These are phyloP conservation scores for Platanthera zijinensis DNA, from an alignment of 106 monocot genomes.

Conservation along the genomic window DNA sequence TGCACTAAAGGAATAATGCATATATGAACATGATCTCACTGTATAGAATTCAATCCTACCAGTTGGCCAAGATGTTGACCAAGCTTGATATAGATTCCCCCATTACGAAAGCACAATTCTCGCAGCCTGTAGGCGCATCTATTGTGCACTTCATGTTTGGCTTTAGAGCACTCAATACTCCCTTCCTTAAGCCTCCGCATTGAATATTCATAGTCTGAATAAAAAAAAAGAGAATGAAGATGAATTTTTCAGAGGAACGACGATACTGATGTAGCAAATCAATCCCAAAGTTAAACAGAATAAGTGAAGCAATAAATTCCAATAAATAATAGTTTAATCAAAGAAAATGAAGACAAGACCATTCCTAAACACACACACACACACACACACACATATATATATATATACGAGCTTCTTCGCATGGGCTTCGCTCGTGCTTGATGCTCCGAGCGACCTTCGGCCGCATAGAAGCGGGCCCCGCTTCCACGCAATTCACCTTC, in stretches of 20 bases:
- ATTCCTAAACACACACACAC: background rate
- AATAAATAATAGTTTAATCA: background rate
- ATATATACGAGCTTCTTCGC: no score
- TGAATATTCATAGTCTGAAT: conserved; percentile 71
- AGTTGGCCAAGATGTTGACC: conserved; percentile 89
- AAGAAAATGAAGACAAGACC: background rate
- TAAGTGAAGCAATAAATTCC: background rate
- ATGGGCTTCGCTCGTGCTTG: no score
- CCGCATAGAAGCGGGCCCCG: no score
- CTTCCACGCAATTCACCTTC: no score
- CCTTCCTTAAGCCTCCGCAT: conserved; percentile 57
- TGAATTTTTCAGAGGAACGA: background rate
- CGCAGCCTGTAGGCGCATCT: conserved; percentile 59
- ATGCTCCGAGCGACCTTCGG: no score
- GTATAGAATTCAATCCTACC: conserved; percentile 21
- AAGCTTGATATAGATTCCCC: conserved; percentile 94
- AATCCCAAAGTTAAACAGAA: background rate
- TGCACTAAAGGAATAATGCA: background rate
- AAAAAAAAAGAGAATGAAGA: background rate
- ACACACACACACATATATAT: no score
- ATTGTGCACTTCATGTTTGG: conserved; percentile 62
- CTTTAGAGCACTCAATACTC: conserved; percentile 44
- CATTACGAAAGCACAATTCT: conserved; percentile 88
- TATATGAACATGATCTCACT: background rate
- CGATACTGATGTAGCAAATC: background rate